Base-by-base conservation (phyloP, 2,329 filamentous ascomycete genomes). In the Arthrinium phaeospermum region DNA sequence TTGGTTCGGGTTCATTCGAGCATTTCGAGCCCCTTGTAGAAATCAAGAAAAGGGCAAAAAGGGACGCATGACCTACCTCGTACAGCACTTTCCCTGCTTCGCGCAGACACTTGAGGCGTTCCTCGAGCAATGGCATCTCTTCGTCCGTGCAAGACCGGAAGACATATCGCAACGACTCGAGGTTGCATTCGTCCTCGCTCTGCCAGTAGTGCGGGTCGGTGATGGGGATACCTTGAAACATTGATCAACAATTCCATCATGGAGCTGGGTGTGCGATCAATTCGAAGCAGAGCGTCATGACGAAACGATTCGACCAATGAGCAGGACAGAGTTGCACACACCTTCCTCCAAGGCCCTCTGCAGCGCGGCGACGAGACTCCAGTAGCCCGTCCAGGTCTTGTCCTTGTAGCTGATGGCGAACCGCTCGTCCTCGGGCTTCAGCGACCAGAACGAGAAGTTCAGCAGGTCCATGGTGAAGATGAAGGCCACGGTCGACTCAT, bases 401-500 rank as follows among this genome's bases (percentile, higher is more conserved):
- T 91, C 95, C 67, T 88, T 89, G 82, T 98, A 98, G 72, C 94
- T 91, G 57, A 99, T 89, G 13, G 93, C 89, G 81, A 96, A 99
- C 14, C 94, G 88, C 77, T 96, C 91, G 6, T 91, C 87, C 14
- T 93, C 91, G 0, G 86, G 82, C 64, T 83, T 80, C 70, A 94
- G 92, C 19, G 94, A 97, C 96, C 96, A 99, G 82, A 99, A 99
- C 30, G 92, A 97, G 80, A 98, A 99, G 81, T 99, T 99, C 69
- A 99, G 85, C 41, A 99, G 82, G 81, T 99, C 96, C 94, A 99
- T 97, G 27, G 94, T 94, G 81, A 99, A 98, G 78, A 99, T 96
- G 80, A 99, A 98, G 75, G 94, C 92, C 30, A 97, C 90, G 0
- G 94, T 95, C 69, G 83, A 88, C 78, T 94, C 93, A 79, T 97